phyloP scores from a whole-genome alignment of 257 asterid genomes.

The Mentha longifolia region DNA sequence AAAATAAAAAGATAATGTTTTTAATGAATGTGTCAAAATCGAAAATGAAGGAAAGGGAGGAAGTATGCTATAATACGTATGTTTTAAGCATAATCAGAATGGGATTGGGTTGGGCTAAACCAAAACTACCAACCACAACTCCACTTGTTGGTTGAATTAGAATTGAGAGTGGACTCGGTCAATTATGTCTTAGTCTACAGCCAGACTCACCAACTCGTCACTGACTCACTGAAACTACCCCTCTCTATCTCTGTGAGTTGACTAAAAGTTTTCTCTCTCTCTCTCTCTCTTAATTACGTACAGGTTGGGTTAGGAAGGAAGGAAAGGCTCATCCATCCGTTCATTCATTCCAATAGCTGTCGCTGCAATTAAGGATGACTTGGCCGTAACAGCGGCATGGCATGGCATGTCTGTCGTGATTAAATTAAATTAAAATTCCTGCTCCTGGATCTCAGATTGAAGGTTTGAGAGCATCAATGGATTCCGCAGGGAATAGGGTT shows the following conservation, averaged over 20 bases:
- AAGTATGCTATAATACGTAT: too few relatives aligned
- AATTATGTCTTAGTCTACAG: not conserved
- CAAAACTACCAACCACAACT: not conserved
- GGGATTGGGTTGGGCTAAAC: not conserved
- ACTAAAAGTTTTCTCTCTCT: too few relatives aligned
- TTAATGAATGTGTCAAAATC: too few relatives aligned
- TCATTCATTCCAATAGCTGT: not conserved
- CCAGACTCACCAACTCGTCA: too few relatives aligned
- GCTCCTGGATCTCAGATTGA: not conserved
- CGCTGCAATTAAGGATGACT: constrained; percentile 13
- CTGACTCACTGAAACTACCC: too few relatives aligned
- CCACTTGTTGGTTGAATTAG: not conserved
- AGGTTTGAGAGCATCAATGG: constrained; percentile 21
- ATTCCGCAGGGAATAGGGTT: constrained; percentile 29
- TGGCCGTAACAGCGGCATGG: not conserved
- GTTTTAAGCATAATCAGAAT: not conserved
- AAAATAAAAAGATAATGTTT: too few relatives aligned
- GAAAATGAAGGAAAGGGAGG: too few relatives aligned
- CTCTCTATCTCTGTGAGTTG: too few relatives aligned
- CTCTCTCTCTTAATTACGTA: constrained; percentile 4
- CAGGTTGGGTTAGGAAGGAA: not conserved
- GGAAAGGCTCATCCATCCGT: not conserved
- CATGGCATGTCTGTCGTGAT: constrained; percentile 4
- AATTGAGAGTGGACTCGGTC: constrained; percentile 13
- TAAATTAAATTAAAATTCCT: not conserved